Percentiles rank a stretch among this genome's conserved stretches.
Conservation (phyloP, 257 asterid genomes). For the Gentiana straminea region DNA sequence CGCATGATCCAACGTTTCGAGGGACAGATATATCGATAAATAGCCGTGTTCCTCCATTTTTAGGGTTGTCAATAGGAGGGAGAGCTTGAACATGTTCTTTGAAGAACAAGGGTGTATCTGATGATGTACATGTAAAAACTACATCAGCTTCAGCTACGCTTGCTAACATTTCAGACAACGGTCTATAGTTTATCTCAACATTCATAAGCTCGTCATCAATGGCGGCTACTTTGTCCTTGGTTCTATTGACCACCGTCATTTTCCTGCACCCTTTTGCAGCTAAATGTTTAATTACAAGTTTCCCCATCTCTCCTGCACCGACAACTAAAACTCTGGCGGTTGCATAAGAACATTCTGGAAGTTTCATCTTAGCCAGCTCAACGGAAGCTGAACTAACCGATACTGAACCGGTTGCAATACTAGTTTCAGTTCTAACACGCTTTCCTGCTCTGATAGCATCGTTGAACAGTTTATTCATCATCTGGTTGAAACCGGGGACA, state of each 20-base stretch:
- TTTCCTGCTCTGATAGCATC: conserved; percentile 93
- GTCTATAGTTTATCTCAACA: conserved; percentile 60
- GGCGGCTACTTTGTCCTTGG: conserved; percentile 62
- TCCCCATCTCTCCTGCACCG: conserved; percentile 98
- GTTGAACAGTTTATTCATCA: conserved; percentile 88
- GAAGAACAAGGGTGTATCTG: conserved; percentile 55
- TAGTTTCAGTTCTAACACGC: conserved; percentile 83
- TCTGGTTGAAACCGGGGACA: conserved; percentile 75
- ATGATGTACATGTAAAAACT: conserved; percentile 76
- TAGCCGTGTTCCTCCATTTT: conserved; percentile 51
- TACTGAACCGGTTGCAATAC: conserved; percentile 90
- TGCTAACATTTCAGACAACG: conserved; percentile 48
- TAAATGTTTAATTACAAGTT: conserved; percentile 93
- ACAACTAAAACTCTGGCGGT: conserved; percentile 63
- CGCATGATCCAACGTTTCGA: conserved; percentile 79
- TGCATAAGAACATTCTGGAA: conserved; percentile 57
- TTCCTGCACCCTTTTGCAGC: conserved; percentile 82
- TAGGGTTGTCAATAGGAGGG: conserved; percentile 30
- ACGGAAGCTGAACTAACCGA: conserved; percentile 97
- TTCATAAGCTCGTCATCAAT: conserved; percentile 67
- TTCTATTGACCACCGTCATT: conserved; percentile 81
- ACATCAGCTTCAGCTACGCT: conserved; percentile 77
- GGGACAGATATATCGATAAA: conserved; percentile 88
- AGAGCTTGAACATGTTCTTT: conserved; percentile 55
- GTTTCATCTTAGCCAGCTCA: conserved; percentile 82